Evolutionary conservation across 768 basidiomycete species (phyloP).

Genomic region (Boletus fagicola): DNA sequence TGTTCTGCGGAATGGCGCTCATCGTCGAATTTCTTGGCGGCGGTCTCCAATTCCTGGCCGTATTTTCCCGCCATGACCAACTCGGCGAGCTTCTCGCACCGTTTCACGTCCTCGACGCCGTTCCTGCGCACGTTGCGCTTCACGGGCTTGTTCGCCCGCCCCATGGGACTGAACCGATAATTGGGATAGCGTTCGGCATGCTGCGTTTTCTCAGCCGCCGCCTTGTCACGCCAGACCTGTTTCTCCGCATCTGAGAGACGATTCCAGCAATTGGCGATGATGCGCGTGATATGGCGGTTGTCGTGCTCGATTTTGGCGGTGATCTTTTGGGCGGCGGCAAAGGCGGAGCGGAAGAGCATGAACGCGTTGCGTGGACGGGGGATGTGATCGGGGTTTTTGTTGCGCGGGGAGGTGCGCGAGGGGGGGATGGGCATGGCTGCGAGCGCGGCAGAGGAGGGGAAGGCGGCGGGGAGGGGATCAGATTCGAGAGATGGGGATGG

Average conservation of each 20-base stretch:
- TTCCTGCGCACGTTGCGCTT: constrained; percentile 56
- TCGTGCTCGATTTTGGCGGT: constrained; percentile 50
- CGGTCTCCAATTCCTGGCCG: constrained; percentile 47
- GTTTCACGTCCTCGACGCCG: constrained; percentile 44
- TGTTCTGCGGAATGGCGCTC: neutral
- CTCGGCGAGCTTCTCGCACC: constrained; percentile 50
- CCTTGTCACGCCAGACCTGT: constrained; percentile 48
- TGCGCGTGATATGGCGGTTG: constrained; percentile 57
- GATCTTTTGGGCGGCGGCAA: constrained; percentile 52
- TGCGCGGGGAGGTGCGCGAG: constrained; percentile 28
- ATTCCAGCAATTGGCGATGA: constrained; percentile 56
- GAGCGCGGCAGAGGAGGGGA: constrained; percentile 22
- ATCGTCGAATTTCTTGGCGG: constrained; percentile 38
- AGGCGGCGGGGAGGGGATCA: neutral
- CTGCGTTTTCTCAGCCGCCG: constrained; percentile 49
- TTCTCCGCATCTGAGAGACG: constrained; percentile 50
- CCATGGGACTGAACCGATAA: constrained; percentile 52
- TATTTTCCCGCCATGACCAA: constrained; percentile 49
- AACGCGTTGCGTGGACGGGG: constrained; percentile 43
- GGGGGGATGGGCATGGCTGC: constrained; percentile 32
- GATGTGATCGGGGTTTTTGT: constrained; percentile 41
- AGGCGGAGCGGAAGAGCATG: constrained; percentile 62
- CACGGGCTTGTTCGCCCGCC: constrained; percentile 42
- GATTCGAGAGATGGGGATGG: constrained; percentile 10
- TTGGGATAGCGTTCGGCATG: constrained; percentile 50